Conservation (phyloP, 2,329 filamentous ascomycete species). For the Trichoderma oligosporum region DNA sequence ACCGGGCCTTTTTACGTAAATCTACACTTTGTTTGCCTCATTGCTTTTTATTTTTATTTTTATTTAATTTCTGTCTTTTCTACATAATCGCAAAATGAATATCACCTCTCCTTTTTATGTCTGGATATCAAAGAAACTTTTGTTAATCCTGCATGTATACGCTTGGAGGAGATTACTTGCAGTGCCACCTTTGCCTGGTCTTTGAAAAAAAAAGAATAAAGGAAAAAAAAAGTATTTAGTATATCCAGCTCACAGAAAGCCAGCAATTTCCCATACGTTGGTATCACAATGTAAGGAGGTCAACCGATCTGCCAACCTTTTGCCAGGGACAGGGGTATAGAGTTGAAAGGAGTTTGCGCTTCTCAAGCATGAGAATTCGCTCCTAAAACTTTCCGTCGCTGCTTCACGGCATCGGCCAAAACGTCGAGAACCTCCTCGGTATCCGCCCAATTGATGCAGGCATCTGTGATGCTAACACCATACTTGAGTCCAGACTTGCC, state of each 20-base stretch:
- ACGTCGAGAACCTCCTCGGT: constrained; percentile 74
- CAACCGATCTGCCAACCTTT: neutral
- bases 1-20: neutral
- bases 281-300: neutral
- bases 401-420: constrained; percentile 75
- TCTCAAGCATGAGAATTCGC: neutral
- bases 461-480: constrained; percentile 95
- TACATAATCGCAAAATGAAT: neutral
- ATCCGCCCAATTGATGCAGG: constrained; percentile 92
- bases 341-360: neutral
- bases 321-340: neutral
- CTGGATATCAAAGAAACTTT: neutral
- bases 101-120: neutral
- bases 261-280: neutral
- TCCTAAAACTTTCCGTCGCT: constrained; percentile 54
- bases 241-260: neutral
- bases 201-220: neutral
- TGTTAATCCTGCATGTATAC: neutral
- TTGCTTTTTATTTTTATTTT: neutral
- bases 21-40: neutral
- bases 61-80: neutral
- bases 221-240: neutral
- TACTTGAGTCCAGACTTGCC: constrained; percentile 83
- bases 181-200: neutral
- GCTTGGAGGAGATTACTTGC: neutral